Evolutionary conservation across 805 yeast species (phyloP).

Genomic region (Ogataea corticis): DNA sequence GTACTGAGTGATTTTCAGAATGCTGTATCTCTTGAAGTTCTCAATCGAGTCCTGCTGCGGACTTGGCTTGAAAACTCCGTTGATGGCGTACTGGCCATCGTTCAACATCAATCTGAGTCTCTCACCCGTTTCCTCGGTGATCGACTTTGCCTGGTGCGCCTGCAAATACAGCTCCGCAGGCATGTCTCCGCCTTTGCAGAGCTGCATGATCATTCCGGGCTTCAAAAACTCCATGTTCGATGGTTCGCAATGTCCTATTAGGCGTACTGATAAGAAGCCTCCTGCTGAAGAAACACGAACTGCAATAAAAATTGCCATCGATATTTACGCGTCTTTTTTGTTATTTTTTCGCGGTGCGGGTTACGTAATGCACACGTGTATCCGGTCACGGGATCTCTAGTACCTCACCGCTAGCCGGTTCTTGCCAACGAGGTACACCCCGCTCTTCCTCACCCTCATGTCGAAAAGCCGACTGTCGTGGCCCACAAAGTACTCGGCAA

Average conservation of each 20-base stretch:
- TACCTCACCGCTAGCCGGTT: neutral
- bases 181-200: slow-evolving; percentile 24
- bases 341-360: neutral
- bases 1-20: slow-evolving; percentile 25
- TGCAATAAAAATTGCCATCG: slow-evolving; percentile 1
- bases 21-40: slow-evolving; percentile 27
- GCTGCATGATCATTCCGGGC: slow-evolving; percentile 25
- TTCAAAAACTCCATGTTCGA: slow-evolving; percentile 10
- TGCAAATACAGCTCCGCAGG: slow-evolving; percentile 28
- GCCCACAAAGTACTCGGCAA: slow-evolving; percentile 1
- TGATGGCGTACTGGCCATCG: slow-evolving; percentile 52
- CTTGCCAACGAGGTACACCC: slow-evolving; percentile 1
- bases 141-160: slow-evolving; percentile 33
- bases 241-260: neutral
- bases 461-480: slow-evolving; percentile 1
- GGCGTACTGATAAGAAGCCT: neutral
- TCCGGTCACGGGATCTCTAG: slow-evolving; percentile 6
- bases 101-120: slow-evolving; percentile 48
- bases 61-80: slow-evolving; percentile 54
- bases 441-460: neutral
- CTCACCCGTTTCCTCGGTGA: slow-evolving; percentile 41
- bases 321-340: slow-evolving; percentile 5
- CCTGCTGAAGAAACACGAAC: neutral
- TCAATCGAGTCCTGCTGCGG: slow-evolving; percentile 30
- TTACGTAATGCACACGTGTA: neutral